These are phyloP conservation scores for Candida xiaguanensis DNA, from an alignment of 805 yeast genomes.

Conservation along the genomic window DNA sequence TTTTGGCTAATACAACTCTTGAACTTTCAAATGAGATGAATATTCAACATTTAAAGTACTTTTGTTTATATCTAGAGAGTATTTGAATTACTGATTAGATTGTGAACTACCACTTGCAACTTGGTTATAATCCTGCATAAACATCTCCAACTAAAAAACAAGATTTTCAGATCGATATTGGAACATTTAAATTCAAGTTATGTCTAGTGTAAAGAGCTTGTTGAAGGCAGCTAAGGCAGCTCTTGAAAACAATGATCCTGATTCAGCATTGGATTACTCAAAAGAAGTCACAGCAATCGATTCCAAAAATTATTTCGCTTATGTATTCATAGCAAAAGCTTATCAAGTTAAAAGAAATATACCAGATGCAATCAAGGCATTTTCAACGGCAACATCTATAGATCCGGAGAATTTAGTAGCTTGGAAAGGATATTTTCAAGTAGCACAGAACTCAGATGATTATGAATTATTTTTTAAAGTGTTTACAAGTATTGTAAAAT, in stretches of 20 bases:
- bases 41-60: too few species aligned
- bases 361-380: slow-evolving; percentile 39
- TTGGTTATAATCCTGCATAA: not conserved
- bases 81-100: too few species aligned
- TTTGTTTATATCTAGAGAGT: too few species aligned
- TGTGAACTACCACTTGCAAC: too few species aligned
- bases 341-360: slow-evolving; percentile 42
- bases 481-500: slow-evolving; percentile 36
- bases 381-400: slow-evolving; percentile 46
- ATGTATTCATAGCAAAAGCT: slow-evolving; percentile 70
- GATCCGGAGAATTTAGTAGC: slow-evolving; percentile 56
- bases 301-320: slow-evolving; percentile 58
- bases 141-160: not conserved
- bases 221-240: slow-evolving; percentile 44
- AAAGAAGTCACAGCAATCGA: slow-evolving; percentile 56
- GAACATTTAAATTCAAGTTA: too few species aligned
- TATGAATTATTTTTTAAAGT: slow-evolving; percentile 45
- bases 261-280: slow-evolving; percentile 54
- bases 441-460: slow-evolving; percentile 36
- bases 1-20: too few species aligned
- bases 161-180: not conserved
- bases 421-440: slow-evolving; percentile 75
- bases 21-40: too few species aligned
- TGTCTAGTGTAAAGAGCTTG: slow-evolving; percentile 19
- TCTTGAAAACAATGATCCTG: slow-evolving; percentile 55